These are phyloP conservation scores for Neurospora cerealis DNA, from an alignment of 495 filamentous ascomycete species.

Conservation along the genomic window DNA sequence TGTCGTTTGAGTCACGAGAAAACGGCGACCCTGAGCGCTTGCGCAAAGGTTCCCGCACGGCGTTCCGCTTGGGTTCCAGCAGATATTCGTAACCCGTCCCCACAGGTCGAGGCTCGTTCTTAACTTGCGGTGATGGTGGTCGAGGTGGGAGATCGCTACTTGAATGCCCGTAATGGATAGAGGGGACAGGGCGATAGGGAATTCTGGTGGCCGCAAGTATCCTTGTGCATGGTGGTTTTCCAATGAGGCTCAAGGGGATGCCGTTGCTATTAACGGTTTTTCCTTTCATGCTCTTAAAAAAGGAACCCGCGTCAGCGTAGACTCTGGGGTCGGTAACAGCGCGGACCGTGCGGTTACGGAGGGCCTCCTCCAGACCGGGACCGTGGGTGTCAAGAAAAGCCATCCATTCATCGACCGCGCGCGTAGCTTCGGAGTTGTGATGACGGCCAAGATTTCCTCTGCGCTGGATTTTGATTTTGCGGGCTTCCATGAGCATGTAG, in stretches of 20 bases:
- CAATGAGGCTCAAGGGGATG: not conserved
- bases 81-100: not conserved
- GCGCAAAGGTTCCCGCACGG: not conserved
- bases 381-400: slow-evolving; percentile 7
- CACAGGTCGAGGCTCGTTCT: not conserved
- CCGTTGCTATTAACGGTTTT: not conserved
- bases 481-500: slow-evolving; percentile 1
- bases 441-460: too few relatives aligned
- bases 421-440: slow-evolving; percentile 7
- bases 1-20: not conserved
- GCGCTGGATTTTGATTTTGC: slow-evolving; percentile 1
- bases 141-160: not conserved
- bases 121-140: not conserved
- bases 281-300: not conserved
- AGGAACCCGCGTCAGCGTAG: not conserved
- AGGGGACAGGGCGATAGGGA: not conserved
- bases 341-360: not conserved
- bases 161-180: not conserved
- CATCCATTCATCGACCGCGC: slow-evolving; percentile 17
- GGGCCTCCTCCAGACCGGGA: not conserved
- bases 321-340: not conserved
- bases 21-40: not conserved
- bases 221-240: not conserved
- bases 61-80: not conserved
- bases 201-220: not conserved